Evolutionary conservation across 1,284 basidiomycete genomes (phyloP).

Genomic region (Naganishia albida): DNA sequence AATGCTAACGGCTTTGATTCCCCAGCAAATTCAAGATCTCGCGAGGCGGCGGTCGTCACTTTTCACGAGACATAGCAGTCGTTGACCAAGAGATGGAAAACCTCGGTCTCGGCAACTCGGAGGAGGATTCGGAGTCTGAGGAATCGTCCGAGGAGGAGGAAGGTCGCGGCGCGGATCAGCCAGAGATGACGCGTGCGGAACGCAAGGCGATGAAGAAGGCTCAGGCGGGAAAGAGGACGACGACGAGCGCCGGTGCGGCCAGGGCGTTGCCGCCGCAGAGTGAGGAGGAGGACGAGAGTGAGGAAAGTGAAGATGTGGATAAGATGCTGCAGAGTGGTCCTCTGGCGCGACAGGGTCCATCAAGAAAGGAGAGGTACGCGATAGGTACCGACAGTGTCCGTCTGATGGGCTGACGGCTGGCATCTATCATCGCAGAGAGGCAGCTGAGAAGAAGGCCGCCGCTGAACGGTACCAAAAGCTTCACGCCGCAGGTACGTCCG

Average conservation of each 20-base stretch:
- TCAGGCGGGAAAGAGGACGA: conserved; percentile 53
- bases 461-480: conserved; percentile 67
- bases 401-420: not conserved
- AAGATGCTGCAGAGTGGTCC: conserved; percentile 52
- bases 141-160: conserved; percentile 44
- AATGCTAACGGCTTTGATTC: not conserved
- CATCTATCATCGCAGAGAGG: conserved; percentile 71
- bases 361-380: conserved; percentile 64
- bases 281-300: conserved; percentile 54
- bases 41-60: conserved; percentile 79
- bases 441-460: conserved; percentile 84
- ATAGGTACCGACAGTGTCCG: conserved; percentile 46
- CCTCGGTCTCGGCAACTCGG: conserved; percentile 33
- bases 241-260: conserved; percentile 46
- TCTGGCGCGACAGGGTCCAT: conserved; percentile 38
- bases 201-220: conserved; percentile 70
- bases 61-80: conserved; percentile 61
- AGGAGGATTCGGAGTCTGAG: conserved; percentile 39
- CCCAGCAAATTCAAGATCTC: conserved; percentile 73
- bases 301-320: conserved; percentile 61
- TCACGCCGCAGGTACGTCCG: conserved; percentile 66
- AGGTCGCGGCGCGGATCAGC: conserved; percentile 39
- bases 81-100: conserved; percentile 38
- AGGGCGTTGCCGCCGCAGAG: conserved; percentile 45
- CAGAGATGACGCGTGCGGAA: conserved; percentile 65